Base-by-base conservation (phyloP, 352 stramenopile genomes). In the Achlya hypogyna region DNA sequence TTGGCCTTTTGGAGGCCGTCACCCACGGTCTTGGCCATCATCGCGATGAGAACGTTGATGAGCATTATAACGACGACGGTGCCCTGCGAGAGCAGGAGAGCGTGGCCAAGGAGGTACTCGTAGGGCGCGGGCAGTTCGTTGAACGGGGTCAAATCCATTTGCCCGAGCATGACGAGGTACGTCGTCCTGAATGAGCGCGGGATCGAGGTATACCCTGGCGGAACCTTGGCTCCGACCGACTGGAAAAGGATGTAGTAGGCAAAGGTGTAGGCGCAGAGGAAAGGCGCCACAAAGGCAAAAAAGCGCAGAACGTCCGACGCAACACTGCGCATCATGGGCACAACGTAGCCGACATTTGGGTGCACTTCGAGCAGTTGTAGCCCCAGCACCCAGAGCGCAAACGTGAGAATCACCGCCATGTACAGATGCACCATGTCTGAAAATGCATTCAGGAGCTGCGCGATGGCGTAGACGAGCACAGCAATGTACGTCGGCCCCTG, bases 21-120 rank as follows among this genome's bases (percentile, higher is more conserved):
- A n/a, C 42, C 56, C 18, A 64, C 16, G 20, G 56, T 64, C 35
- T 47, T 64, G 56, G 29, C 35, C 56, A 64, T 64, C 56, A 64
- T 64, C 25, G 56, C 32, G 12, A 64, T 53, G 22, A 64, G 42
- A 9, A 64, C 20, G 29, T 64, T 51, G 20, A 64, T 14, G 38
- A 64, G 56, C 56, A 64, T 51, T 16, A 64, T 12, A 8, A 64
- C 25, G 20, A 64, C 56, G 29, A 64, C 25, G 8, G 56, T 42
- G 1, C 29, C 23, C 12, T 64, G 23, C 22, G 35, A 10, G 4
- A 64, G 5, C 18, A 42, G 5, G 31, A 64, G 27, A 6, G 53
- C 8, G 22, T 40, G 25, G 29, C 56, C 31, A 22, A 51, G 35
- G 5, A 51, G 3, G 3, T 53, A 40, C 10, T n/a, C 18, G 3